A percentile compares a stretch with the other conserved stretches of the same genome.
Conservation (phyloP, 2,329 filamentous ascomycete species). For the Aspergillus sp. region DNA sequence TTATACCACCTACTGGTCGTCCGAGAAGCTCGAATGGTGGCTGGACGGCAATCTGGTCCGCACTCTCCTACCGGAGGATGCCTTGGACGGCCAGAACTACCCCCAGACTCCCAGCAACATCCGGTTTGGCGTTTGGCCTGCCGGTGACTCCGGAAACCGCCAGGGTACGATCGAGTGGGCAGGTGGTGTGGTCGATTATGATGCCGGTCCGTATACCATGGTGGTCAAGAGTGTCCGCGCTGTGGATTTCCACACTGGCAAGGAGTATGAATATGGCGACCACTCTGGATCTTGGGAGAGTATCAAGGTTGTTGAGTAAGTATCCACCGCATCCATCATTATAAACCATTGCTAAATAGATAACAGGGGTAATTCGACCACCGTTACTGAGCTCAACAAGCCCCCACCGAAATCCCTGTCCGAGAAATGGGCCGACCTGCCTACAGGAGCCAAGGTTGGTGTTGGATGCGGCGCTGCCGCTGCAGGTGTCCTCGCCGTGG, state of each 20-base stretch:
- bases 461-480: constrained; percentile 38
- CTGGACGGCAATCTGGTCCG: constrained; percentile 60
- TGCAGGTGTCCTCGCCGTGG: constrained; percentile 26
- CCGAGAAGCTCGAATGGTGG: constrained; percentile 60
- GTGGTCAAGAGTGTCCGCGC: constrained; percentile 60
- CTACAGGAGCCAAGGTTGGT: constrained; percentile 44
- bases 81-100: constrained; percentile 54
- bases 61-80: constrained; percentile 55
- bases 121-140: constrained; percentile 66
- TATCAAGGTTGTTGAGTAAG: constrained; percentile 52
- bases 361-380: constrained; percentile 60
- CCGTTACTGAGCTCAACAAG: constrained; percentile 37
- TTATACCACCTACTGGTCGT: constrained; percentile 61
- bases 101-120: constrained; percentile 71
- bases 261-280: constrained; percentile 64
- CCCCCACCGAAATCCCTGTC: constrained; percentile 27
- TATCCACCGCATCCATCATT: background rate
- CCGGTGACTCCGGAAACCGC: constrained; percentile 44
- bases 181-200: constrained; percentile 64
- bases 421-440: constrained; percentile 42
- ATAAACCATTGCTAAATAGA: constrained; percentile 2
- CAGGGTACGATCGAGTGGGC: constrained; percentile 61
- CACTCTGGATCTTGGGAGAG: constrained; percentile 59
- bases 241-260: constrained; percentile 55
- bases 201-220: constrained; percentile 67